A percentile compares a stretch with the other conserved stretches of the same genome.
phyloP scores from a whole-genome alignment of 1,284 basidiomycete species.

The Quambalaria eucalypti region DNA sequence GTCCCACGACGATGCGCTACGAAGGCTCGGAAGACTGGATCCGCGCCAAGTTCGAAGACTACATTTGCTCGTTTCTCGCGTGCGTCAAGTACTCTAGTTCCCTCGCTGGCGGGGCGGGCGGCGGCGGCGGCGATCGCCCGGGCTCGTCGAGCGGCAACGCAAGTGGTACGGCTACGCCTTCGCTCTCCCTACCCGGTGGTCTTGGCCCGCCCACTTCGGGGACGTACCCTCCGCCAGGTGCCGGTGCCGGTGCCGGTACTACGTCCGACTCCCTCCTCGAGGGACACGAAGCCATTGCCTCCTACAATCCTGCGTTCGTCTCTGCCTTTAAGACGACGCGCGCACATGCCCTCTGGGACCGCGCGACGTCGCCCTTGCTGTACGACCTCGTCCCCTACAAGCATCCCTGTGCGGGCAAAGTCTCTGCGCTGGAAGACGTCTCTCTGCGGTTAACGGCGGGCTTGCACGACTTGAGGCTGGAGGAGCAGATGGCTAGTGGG shows the following conservation, averaged over 20 bases:
- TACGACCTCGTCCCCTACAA: slow-evolving; percentile 39
- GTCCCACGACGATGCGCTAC: slow-evolving; percentile 41
- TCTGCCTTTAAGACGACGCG: slow-evolving; percentile 24
- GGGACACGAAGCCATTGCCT: not conserved
- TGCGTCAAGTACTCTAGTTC: slow-evolving; percentile 37
- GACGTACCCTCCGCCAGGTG: too few species aligned
- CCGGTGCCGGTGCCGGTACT: not conserved
- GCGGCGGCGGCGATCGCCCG: too few species aligned
- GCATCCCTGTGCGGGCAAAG: slow-evolving; percentile 43
- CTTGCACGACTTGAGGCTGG: slow-evolving; percentile 37
- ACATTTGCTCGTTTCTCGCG: slow-evolving; percentile 39
- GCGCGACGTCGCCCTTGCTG: slow-evolving; percentile 35
- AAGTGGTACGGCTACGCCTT: not conserved
- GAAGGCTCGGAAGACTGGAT: slow-evolving; percentile 44
- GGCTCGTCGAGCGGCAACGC: not conserved
- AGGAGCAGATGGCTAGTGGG: slow-evolving; percentile 39
- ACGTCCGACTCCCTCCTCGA: not conserved
- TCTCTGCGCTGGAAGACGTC: slow-evolving; percentile 39
- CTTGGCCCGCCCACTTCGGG: too few species aligned
- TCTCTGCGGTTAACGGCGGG: slow-evolving; percentile 37
- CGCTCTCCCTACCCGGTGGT: too few species aligned
- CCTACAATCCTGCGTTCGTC: slow-evolving; percentile 32
- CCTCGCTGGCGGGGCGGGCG: slow-evolving; percentile 13
- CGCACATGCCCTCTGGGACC: slow-evolving; percentile 32
- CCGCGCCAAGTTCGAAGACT: slow-evolving; percentile 26